Base-by-base conservation (phyloP, 2,329 filamentous ascomycete species). In the Venturia effusa region DNA sequence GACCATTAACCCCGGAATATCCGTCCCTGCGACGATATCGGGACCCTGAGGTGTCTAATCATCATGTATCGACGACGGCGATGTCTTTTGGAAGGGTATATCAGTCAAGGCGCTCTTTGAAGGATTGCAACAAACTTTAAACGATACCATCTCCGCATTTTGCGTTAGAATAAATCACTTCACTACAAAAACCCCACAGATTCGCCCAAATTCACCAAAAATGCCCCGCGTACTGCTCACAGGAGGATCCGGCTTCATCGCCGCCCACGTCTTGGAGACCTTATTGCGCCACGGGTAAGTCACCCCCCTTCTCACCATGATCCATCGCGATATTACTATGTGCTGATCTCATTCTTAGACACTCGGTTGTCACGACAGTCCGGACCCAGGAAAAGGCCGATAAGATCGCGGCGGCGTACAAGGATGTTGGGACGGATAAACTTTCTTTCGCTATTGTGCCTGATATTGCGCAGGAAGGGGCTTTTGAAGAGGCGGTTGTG, bases 391-490 rank as follows among this genome's bases (percentile, higher is more conserved):
- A 82, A 41, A 87, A 88, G 72, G 85, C 83, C 48, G 77, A 84
- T 67, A 82, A 80, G 70, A 86, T 87, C 70, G 79, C 82, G 65
- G 75, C 79, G 24, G 80, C 79, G 24, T 80, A 85, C 69, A 77
- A 80, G 55, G 74, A 71, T 34, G 74, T 77, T 8, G 76, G 81
- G 1, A 81, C 82, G 64, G 80, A 82, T 64, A 82, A 83, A 71
- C 78, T 89, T 39, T 81, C 81, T 65, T 88, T 86, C 70, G 80
- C 74, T 41, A 82, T 93, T 66, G 88, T 95, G 15, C 80, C 84
- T 60, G 88, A 95, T 68, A 86, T 95, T 67, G 86, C 87, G 0
- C 71, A 84, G 66, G 81, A 85, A 27, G 83, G 83, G 22, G 89
- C 88, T 30, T 95, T 94, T 67, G 79, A 81, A 66, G 70, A 80